Evolutionary conservation across 164 flowering plant genomes (phyloP), one percentile per base, ranked within the genome.

Genomic region (Pachysandra terminalis): DNA sequence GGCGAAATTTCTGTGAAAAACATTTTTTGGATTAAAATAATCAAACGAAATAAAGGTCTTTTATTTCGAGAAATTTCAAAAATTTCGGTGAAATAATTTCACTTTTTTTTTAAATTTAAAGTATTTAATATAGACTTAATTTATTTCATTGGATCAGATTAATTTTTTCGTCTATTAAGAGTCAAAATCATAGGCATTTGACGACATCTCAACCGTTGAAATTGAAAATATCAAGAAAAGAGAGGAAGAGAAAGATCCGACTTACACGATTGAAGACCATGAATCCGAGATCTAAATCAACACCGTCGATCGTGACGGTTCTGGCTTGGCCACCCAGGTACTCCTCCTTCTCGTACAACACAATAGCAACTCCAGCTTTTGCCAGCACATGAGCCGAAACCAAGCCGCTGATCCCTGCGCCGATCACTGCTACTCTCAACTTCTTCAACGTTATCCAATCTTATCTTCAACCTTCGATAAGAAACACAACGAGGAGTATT

Each of bases 241-340:
- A 26, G 54, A 17, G 23, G 23, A 5, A n/a, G 15, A 16, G 9
- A n/a, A n/a, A n/a, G n/a, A n/a, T n/a, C n/a, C n/a, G 2, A 72
- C 83, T 73, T 85, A 95, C 98, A 9, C 91, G 84, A 74, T 95
- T 92, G 85, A 95, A 95, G 77, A 89, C 93, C 97, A 92, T 90
- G 79, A 91, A 95, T 5, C 97, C 96, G 15, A 95, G 88, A 81
- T 95, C 97, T 63, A 95, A 63, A 68, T 84, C 82, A 45, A 85
- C 81, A 63, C 86, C 96, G 59, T 90, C 86, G 52, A 87, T 67
- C 15, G 72, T 75, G 12, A 91, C 89, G 23, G 97, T 91, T 70
- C 77, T 84, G 40, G 96, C 92, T 77, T 93, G 98, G 66, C 96
- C 98, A 15, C 98, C 97, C 32, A 93, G 58, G 74, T 80, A 75